Base-by-base conservation (phyloP, 768 basidiomycete genomes). In the Pisolithus marmoratus region DNA sequence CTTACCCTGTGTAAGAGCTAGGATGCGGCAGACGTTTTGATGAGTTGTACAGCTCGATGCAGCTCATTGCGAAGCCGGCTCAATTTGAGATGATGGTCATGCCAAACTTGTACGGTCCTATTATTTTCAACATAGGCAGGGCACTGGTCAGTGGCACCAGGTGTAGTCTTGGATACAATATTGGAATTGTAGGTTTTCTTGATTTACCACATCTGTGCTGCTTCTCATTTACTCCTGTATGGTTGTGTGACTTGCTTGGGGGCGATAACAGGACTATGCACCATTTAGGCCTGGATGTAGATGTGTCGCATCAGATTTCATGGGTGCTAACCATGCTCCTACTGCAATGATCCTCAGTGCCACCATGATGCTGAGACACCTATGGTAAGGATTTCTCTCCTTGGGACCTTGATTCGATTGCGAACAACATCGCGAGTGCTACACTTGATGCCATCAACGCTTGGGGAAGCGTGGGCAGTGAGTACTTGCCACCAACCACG, bases 21-120 rank as follows among this genome's bases (percentile, higher is more conserved):
- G 14, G n/a, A 19, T 38, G n/a, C 37, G 7, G 24, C 27, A 29
- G 22, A 8, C 22, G 3, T 27, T 24, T 24, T 46, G 27, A 26
- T n/a, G 27, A 19, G 29, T n/a, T n/a, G n/a, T n/a, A n/a, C 61
- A 92, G 90, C 46, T 93, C 95, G 45, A 99, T 99, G 96, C 96
- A 99, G 72, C 85, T 99, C 58, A 96, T 99, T 55, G 90, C 94
- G 34, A 89, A 85, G 61, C 96, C 96, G 29, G 78, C 78, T 58
- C 96, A 99, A 69, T 99, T 99, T 64, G 96, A 99, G 64, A 95
- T 98, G 55, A 96, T 99, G 94, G 96, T 98, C 65, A 96, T 95
- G 91, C 94, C 92, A 51, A 94, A 95, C 72, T 68, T 89, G 69
- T 98, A 98, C 72, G 95, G 95, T 53, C 94, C 92, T 59, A 98